Percentiles rank a stretch among this genome's conserved stretches.
phyloP scores from a whole-genome alignment of 306 rosid genomes.

The Acacia crassicarpa region DNA sequence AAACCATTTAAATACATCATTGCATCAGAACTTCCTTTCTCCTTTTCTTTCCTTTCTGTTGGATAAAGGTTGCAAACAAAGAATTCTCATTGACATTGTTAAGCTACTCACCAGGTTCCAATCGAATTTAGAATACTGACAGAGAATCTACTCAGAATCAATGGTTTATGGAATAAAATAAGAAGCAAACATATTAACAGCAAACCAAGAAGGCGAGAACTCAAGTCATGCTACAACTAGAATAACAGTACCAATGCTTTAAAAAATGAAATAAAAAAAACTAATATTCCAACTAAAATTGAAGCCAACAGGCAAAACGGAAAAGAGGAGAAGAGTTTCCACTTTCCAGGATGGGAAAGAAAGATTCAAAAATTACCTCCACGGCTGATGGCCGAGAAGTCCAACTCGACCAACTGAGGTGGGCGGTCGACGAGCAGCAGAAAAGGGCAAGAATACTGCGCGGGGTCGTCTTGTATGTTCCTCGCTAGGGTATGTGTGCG shows the following conservation, averaged over 20 bases:
- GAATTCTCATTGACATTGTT: background rate
- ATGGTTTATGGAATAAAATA: background rate
- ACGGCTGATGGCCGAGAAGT: background rate
- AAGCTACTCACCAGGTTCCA: background rate
- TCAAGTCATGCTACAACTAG: background rate
- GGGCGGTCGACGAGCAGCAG: background rate
- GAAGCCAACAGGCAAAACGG: background rate
- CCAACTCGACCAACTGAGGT: background rate
- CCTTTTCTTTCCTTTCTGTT: background rate
- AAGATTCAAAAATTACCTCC: background rate
- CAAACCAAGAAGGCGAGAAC: background rate
- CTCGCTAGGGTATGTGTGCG: no score
- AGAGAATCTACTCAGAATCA: background rate
- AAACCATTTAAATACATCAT: background rate
- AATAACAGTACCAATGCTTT: background rate
- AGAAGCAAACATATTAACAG: background rate
- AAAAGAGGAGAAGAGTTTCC: background rate
- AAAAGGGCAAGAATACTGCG: background rate
- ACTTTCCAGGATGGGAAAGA: background rate
- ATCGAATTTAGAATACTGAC: background rate
- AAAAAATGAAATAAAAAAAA: background rate
- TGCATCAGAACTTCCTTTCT: background rate
- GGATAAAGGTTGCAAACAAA: background rate
- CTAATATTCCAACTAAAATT: background rate
- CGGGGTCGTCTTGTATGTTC: background rate